Evolutionary conservation across 2,329 filamentous ascomycete species (phyloP), one percentile per base, ranked within the genome.

Genomic region (Colletotrichum eleusines): DNA sequence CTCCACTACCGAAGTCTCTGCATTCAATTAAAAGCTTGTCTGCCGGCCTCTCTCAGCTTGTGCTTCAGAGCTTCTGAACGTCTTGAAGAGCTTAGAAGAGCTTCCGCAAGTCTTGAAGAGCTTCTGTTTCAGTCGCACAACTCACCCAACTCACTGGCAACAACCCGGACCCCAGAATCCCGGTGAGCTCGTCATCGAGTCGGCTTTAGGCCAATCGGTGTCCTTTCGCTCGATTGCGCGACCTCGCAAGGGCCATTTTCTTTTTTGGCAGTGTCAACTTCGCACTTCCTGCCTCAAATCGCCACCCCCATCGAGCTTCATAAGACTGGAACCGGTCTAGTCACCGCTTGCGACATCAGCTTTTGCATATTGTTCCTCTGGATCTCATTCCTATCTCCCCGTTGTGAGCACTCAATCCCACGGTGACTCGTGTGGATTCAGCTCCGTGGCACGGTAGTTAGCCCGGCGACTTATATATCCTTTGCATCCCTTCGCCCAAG

Each of bases 1-100:
- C 60, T 66, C 69, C 68, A 71, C 68, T 68, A 20, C 44, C 46
- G 58, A 68, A 71, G 58, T 53, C 38, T 71, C 68, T 63, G 68
- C 51, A 54, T 50, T 71, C 64, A 54, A 59, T 68, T 63, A 71
- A 68, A 68, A 71, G 57, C 68, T 53, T 38, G 58, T 51, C 40
- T 35, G n/a, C 42, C 64, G 14, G 35, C 51, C 50, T 42, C 53
- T 38, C 51, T 38, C 28, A 14, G 26, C 18, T 50, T 46, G 20
- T 16, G 12, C 46, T 59, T n/a, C 65, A 69, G 60, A 65, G 44
- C 35, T 58, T 46, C n/a, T 31, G 53, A 68, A 18, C 59, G 53
- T 35, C 54, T 40, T 31, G 16, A 61, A 61, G 63, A 66, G 55
- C 55, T 66, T 61, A 11, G 35, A 42, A 53, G 35, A 53, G 46